Conservation (phyloP, 164 flowering plant genomes). For the Vitis amurensis region DNA sequence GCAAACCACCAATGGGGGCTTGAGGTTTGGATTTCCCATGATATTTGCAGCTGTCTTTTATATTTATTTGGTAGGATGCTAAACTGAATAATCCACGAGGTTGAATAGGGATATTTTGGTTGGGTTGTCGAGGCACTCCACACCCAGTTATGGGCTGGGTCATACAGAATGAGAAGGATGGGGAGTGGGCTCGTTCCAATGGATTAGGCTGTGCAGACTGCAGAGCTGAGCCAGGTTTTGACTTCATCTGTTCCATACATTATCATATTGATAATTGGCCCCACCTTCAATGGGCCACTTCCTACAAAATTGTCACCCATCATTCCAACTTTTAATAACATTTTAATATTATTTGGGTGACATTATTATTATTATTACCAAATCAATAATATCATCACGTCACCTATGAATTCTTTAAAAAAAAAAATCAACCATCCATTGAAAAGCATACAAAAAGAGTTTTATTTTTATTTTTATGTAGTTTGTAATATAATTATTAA, state of each 20-base stretch:
- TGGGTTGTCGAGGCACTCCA: slow-evolving; percentile 5
- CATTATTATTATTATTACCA: too few species aligned
- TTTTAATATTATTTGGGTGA: too few species aligned
- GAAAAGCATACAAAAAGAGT: too few species aligned
- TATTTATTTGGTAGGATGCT: not conserved
- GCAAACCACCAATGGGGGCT: slow-evolving; percentile 47
- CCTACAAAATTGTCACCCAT: too few species aligned
- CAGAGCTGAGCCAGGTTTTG: not conserved
- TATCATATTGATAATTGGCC: not conserved
- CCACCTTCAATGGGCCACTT: not conserved
- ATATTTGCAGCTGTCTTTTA: not conserved
- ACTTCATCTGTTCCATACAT: not conserved
- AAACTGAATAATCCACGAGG: too few species aligned
- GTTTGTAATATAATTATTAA: too few species aligned
- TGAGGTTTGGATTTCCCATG: slow-evolving; percentile 58
- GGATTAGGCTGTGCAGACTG: not conserved
- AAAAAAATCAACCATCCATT: too few species aligned
- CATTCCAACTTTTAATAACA: too few species aligned
- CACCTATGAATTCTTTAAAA: too few species aligned
- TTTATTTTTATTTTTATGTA: too few species aligned
- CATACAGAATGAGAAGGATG: not conserved
- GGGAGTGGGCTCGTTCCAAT: slow-evolving; percentile 1
- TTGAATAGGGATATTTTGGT: slow-evolving; percentile 16
- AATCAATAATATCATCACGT: too few species aligned
- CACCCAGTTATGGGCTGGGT: slow-evolving; percentile 11